Base-by-base conservation (phyloP, 2,329 filamentous ascomycete genomes). In the Cercospora canescens region DNA sequence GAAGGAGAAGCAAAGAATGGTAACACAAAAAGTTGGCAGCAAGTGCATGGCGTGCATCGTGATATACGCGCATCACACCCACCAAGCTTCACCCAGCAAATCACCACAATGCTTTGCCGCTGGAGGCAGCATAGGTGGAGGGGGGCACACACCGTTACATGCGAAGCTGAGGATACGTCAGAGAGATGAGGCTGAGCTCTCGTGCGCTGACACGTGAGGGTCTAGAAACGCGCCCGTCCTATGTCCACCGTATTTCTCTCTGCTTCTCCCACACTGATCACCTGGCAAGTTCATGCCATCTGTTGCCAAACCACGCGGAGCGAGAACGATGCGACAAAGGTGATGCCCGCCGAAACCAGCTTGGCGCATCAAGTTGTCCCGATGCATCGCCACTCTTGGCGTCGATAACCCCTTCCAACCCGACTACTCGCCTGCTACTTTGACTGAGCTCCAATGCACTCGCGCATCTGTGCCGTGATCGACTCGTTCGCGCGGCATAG, bases 51-150 rank as follows among this genome's bases (percentile, higher is more conserved):
- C 37, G n/a, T 56, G 58, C 58, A 60, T 60, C 58, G 58, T 60
- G 39, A 39, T 60, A n/a, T 39, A 60, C 26, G 35, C 41, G 41
- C 28, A 30, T 41, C 34, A 39, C 56, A 24, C 18, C 34, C 34
- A 52, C 58, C 58, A 52, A 60, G 58, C 58, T 34, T 14, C 41
- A 16, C 26, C 28, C 58, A 45, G 30, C 58, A 45, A 60, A 60
- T 60, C 58, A 34, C 39, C 58, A 50, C 41, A 34, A 45, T 32
- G 58, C 58, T 60, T 60, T 60, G 58, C 58, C 58, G 58, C 57
- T 60, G 32, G 39, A 60, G 52, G 57, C 57, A 60, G 37, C 57
- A 41, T 37, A n/a, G 58, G 50, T 39, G 58, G 34, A 41, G 58
- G 39, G 58, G 21, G 58, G 37, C 37, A 45, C 39, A 28, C 28